These are phyloP conservation scores for Wickerhamomyces chambardii DNA, from an alignment of 805 yeast species.

Conservation along the genomic window DNA sequence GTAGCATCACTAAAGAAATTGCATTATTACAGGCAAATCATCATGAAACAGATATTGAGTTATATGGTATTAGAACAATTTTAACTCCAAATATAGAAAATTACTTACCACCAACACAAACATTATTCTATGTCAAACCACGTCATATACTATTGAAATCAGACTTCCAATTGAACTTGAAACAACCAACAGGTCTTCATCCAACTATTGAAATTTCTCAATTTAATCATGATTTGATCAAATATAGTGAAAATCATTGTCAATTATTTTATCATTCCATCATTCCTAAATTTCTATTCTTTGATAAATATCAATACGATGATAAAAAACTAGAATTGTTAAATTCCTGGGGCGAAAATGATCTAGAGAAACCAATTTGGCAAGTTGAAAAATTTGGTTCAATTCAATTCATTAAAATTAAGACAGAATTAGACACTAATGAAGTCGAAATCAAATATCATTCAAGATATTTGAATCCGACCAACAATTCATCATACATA, in stretches of 20 bases:
- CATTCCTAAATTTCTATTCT: constrained; percentile 35
- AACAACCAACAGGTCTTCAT: constrained; percentile 28
- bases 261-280: constrained; percentile 31
- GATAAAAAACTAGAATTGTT: constrained; percentile 22
- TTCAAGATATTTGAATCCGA: constrained; percentile 40
- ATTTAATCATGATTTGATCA: not conserved
- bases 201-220: constrained; percentile 20
- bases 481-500: constrained; percentile 5
- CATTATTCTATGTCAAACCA: constrained; percentile 13
- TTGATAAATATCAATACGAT: constrained; percentile 46
- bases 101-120: constrained; percentile 13
- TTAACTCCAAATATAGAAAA: constrained; percentile 2
- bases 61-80: constrained; percentile 13
- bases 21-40: constrained; percentile 12
- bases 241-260: constrained; percentile 22
- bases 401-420: constrained; percentile 28
- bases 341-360: constrained; percentile 43
- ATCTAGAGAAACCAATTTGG: constrained; percentile 49
- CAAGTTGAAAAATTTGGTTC: constrained; percentile 35
- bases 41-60: constrained; percentile 10
- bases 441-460: constrained; percentile 35
- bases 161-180: constrained; percentile 6
- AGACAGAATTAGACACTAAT: constrained; percentile 6
- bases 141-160: constrained; percentile 8
- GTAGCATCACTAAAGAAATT: constrained; percentile 12